These are phyloP conservation scores for Termitomyces sp. DNA, from an alignment of 768 basidiomycete genomes.

Conservation along the genomic window DNA sequence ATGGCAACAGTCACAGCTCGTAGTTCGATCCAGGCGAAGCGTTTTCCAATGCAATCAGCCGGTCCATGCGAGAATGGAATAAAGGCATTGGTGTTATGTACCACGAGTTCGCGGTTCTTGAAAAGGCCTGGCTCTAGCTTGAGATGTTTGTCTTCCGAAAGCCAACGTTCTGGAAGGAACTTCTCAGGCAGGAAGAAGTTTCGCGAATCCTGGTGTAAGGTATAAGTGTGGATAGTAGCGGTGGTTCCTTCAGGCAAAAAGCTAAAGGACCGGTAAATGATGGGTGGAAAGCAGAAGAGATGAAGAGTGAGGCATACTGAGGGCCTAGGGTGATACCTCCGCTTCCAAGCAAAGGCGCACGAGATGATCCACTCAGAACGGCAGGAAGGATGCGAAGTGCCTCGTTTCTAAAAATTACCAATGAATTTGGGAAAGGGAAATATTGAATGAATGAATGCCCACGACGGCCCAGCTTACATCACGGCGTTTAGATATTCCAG, in stretches of 20 bases:
- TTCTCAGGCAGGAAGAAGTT: conserved; percentile 31
- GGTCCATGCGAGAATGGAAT: conserved; percentile 40
- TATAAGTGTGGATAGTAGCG: conserved; percentile 27
- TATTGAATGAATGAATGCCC: not conserved
- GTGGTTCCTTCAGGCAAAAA: conserved; percentile 35
- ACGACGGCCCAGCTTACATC: conserved; percentile 20
- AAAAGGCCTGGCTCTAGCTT: conserved; percentile 14
- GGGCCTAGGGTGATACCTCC: conserved; percentile 11
- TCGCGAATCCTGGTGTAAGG: conserved; percentile 29
- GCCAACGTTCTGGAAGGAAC: conserved; percentile 36
- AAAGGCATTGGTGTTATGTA: conserved; percentile 23
- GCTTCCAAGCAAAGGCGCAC: conserved; percentile 14
- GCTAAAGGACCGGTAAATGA: conserved; percentile 10
- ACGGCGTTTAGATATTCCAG: conserved; percentile 22
- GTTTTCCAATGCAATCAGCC: conserved; percentile 44
- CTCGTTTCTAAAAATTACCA: conserved; percentile 24
- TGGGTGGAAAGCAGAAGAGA: not conserved
- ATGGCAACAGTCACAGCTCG: conserved; percentile 22
- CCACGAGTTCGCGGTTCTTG: conserved; percentile 5
- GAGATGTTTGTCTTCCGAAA: conserved; percentile 15
- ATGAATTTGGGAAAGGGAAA: not conserved
- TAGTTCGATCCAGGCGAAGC: conserved; percentile 28
- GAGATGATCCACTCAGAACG: conserved; percentile 25
- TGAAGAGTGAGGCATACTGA: conserved; percentile 8
- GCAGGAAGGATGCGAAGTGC: conserved; percentile 31